phyloP scores from a whole-genome alignment of 495 filamentous ascomycete species.

The Lentithecium fluviatile region DNA sequence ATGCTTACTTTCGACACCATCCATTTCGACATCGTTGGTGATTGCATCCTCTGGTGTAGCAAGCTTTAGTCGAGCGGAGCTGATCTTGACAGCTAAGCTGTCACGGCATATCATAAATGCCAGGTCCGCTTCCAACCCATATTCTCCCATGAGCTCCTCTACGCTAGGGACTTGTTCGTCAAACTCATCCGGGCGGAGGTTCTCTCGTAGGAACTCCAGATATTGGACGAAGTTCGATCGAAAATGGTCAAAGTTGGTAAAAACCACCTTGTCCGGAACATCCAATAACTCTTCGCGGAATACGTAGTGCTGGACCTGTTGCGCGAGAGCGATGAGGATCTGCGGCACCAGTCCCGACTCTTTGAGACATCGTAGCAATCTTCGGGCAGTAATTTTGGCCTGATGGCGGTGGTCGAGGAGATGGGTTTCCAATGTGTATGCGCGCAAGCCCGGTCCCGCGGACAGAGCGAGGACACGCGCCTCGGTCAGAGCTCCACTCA shows the following conservation, averaged over 20 bases:
- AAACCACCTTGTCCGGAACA: constrained; percentile 73
- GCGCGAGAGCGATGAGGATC: constrained; percentile 83
- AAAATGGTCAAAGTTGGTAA: constrained; percentile 84
- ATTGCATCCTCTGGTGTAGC: constrained; percentile 42
- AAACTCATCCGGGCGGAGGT: constrained; percentile 73
- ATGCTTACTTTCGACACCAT: constrained; percentile 37
- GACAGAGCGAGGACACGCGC: constrained; percentile 80
- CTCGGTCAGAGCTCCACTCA: constrained; percentile 82
- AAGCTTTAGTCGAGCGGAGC: constrained; percentile 36
- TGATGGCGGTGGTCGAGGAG: constrained; percentile 77
- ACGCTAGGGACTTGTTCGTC: constrained; percentile 77
- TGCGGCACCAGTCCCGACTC: constrained; percentile 70
- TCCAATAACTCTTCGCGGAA: constrained; percentile 64
- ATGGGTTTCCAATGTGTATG: constrained; percentile 67
- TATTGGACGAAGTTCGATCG: constrained; percentile 82
- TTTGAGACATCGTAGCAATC: constrained; percentile 75
- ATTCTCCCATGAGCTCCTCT: constrained; percentile 69
- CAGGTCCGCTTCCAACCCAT: constrained; percentile 73
- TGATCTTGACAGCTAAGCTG: constrained; percentile 56
- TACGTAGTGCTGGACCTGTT: constrained; percentile 78
- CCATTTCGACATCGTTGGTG: constrained; percentile 37
- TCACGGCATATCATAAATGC: constrained; percentile 85
- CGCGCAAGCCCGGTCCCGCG: constrained; percentile 74
- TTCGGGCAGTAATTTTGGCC: constrained; percentile 62
- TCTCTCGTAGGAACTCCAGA: constrained; percentile 80